phyloP scores from a whole-genome alignment of 2,329 filamentous ascomycete genomes.

The Pseudogymnoascus sp. region DNA sequence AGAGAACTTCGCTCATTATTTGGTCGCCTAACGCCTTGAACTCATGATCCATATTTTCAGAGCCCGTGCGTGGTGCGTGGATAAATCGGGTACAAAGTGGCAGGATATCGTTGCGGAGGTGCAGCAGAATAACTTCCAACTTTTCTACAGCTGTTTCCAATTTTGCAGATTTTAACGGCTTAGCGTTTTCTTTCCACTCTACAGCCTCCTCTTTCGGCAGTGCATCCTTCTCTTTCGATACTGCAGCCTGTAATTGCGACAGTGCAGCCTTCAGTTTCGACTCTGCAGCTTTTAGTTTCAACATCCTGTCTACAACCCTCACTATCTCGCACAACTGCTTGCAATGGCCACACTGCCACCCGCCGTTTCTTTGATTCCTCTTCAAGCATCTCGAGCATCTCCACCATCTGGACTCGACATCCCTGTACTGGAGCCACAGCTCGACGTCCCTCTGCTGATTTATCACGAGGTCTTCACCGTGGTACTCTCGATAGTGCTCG shows the following conservation, averaged over 20 bases:
- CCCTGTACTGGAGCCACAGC: conserved; percentile 19
- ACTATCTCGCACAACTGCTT: not conserved
- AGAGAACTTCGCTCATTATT: conserved; percentile 62
- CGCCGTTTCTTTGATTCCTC: not conserved
- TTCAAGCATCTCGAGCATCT: conserved; percentile 23
- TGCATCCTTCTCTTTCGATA: no score
- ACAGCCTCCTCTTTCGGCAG: not conserved
- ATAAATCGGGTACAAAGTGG: conserved; percentile 56
- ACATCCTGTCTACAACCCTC: no score
- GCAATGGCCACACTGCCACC: not conserved
- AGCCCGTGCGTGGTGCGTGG: conserved; percentile 51
- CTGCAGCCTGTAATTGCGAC: not conserved
- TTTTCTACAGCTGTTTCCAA: not conserved
- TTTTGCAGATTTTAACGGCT: not conserved
- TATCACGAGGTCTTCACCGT: conserved; percentile 32
- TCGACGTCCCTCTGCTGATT: conserved; percentile 14
- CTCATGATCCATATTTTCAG: conserved; percentile 61
- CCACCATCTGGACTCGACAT: conserved; percentile 18
- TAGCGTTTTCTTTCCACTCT: no score
- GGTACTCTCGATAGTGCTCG: conserved; percentile 40
- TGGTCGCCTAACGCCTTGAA: conserved; percentile 71
- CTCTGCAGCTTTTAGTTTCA: no score
- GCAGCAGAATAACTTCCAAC: not conserved
- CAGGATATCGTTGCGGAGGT: conserved; percentile 56
- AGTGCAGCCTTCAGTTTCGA: not conserved